phyloP scores from a whole-genome alignment of 768 basidiomycete species.

The Leucocoprinus birnbaumii region DNA sequence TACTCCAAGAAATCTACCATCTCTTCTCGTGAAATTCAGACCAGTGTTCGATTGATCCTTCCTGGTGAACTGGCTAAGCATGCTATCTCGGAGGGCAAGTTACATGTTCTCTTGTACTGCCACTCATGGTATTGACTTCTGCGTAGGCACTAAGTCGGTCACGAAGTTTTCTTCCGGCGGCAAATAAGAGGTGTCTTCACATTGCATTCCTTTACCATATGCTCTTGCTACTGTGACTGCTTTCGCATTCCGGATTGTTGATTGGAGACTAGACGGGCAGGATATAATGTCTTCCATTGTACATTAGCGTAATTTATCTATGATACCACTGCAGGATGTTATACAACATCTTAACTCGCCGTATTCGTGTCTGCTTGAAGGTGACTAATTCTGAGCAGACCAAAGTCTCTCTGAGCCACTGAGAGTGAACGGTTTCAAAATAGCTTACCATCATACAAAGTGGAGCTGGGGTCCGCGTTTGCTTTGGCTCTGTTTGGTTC shows the following conservation, averaged over 20 bases:
- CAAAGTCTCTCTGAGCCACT: too few relatives aligned
- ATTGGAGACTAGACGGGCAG: constrained; percentile 1
- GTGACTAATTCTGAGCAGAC: too few relatives aligned
- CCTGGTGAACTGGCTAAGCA: constrained; percentile 98
- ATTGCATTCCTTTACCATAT: background rate
- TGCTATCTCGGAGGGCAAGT: constrained; percentile 89
- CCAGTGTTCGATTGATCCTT: constrained; percentile 93
- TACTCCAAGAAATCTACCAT: constrained; percentile 99
- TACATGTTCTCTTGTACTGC: background rate
- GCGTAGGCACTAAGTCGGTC: constrained; percentile 92
- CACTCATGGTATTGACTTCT: constrained; percentile 96
- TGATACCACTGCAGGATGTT: background rate
- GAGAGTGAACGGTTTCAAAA: too few relatives aligned
- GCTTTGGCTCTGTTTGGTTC: constrained; percentile 7
- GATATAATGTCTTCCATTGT: constrained; percentile 9
- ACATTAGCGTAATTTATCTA: constrained; percentile 10
- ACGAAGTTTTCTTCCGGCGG: constrained; percentile 33
- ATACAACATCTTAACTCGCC: background rate
- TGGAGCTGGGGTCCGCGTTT: background rate
- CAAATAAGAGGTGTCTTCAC: background rate
- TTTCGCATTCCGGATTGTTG: constrained; percentile 2
- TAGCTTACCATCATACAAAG: too few relatives aligned
- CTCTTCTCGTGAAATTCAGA: constrained; percentile 98
- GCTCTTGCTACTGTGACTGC: background rate
- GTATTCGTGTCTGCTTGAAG: background rate